Conservation (phyloP, 2,329 filamentous ascomycete genomes). For the Stagonosporopsis chrysanthemi region DNA sequence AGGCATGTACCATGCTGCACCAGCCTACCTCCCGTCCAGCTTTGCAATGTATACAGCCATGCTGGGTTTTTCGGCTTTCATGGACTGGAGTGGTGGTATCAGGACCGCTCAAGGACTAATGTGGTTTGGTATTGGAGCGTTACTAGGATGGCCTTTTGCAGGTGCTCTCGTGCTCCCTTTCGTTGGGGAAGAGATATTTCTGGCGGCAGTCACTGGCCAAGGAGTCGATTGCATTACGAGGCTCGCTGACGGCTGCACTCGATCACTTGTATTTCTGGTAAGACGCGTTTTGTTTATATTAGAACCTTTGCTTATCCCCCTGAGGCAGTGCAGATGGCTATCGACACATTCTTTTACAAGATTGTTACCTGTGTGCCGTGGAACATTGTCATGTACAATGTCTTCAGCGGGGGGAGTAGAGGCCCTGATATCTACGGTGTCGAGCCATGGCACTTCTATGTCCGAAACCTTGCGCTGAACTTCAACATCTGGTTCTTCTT, state of each 20-base stretch:
- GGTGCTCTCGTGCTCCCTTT: slow-evolving; percentile 83
- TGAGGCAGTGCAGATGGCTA: slow-evolving; percentile 70
- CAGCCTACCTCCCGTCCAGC: slow-evolving; percentile 87
- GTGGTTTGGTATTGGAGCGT: slow-evolving; percentile 86
- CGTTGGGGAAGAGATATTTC: slow-evolving; percentile 75
- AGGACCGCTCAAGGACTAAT: slow-evolving; percentile 84
- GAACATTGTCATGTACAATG: slow-evolving; percentile 96
- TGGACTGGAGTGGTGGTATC: slow-evolving; percentile 84
- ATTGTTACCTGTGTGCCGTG: slow-evolving; percentile 79
- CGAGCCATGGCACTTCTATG: slow-evolving; percentile 96
- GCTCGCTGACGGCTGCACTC: slow-evolving; percentile 71
- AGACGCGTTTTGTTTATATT: slow-evolving; percentile 39
- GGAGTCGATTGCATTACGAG: slow-evolving; percentile 67
- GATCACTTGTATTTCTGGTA: slow-evolving; percentile 74
- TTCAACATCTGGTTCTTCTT: slow-evolving; percentile 95
- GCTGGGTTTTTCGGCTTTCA: slow-evolving; percentile 85
- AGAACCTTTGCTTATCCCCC: not conserved
- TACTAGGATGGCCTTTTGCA: slow-evolving; percentile 95
- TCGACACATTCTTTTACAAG: slow-evolving; percentile 87
- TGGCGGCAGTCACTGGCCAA: slow-evolving; percentile 62
- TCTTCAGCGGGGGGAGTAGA: slow-evolving; percentile 78
- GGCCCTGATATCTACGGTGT: slow-evolving; percentile 94
- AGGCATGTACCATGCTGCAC: slow-evolving; percentile 91
- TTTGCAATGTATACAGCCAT: slow-evolving; percentile 96
- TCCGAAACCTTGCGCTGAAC: slow-evolving; percentile 89